Base-by-base conservation (phyloP, 352 stramenopile genomes). In the Phytopythium ostracodes region DNA sequence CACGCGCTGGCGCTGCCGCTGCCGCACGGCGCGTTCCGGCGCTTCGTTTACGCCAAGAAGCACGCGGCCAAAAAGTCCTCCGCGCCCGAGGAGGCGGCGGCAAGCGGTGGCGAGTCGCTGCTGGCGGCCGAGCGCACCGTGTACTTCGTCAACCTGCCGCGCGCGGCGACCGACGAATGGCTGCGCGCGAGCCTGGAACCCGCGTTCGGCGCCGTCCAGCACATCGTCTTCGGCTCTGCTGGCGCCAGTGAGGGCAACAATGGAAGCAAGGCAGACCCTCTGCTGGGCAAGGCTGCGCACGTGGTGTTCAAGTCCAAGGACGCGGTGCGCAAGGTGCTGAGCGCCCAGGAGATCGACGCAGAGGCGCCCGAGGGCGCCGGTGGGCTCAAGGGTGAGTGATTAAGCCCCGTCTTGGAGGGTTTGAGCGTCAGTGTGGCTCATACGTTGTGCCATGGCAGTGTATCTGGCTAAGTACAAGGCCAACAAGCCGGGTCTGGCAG, bases 1-100 rank as follows among this genome's bases (percentile, higher is more conserved):
- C 84, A 88, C 58, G 72, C 79, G 67, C 77, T 94, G 46, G 81
- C 83, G 59, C 72, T 94, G 60, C 83, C 81, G 33, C 72, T 90
- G 14, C 68, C 76, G 11, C 65, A 80, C 72, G 82, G 81, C 60
- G 71, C 70, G 33, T 88, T 91, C 64, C 65, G 65, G 29, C 81
- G 78, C 55, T 91, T 88, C 59, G 77, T 94, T 25, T 94, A 91
- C 59, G 79, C 75, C 38, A 94, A 91, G 70, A 75, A 89, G 63
- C 85, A 94, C 64, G 60, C 66, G 27, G 40, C 62, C 50, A 90
- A 90, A 58, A 67, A 80, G 59, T 22, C 59, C 4, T 36, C 25
- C 6, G 17, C 47, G 25, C 24, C 47, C 24, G 35, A 8, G 3
- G 53, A 57, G 7, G 31, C 9, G 2, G 68, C 42, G 24, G 65